phyloP scores from a whole-genome alignment of 768 basidiomycete species.

The Tulasnella sp. region DNA sequence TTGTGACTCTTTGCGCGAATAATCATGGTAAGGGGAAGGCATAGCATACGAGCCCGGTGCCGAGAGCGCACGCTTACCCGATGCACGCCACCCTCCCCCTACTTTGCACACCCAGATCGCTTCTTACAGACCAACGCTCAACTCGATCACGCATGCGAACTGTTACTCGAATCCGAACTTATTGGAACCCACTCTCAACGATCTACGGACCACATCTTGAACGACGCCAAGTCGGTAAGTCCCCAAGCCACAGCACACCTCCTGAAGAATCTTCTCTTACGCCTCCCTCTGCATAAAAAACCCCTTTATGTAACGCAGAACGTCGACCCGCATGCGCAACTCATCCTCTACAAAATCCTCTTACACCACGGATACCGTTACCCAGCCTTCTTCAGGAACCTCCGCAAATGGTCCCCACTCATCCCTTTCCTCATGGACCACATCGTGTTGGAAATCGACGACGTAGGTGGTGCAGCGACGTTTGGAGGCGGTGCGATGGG shows the following conservation, averaged over 20 bases:
- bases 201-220: conserved; percentile 72
- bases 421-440: conserved; percentile 80
- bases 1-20: conserved; percentile 66
- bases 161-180: conserved; percentile 75
- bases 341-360: conserved; percentile 72
- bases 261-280: conserved; percentile 11
- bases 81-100: background rate
- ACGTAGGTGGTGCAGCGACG: conserved; percentile 46
- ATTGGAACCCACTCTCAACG: conserved; percentile 87
- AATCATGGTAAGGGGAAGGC: conserved; percentile 64
- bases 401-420: conserved; percentile 75
- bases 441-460: conserved; percentile 73
- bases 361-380: conserved; percentile 65
- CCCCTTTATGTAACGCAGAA: conserved; percentile 40
- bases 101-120: conserved; percentile 46
- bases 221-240: conserved; percentile 60
- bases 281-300: conserved; percentile 8
- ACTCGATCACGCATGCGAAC: conserved; percentile 70
- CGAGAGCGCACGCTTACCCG: background rate
- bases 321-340: conserved; percentile 77
- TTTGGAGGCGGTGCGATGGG: conserved; percentile 33
- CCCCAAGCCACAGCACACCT: background rate
- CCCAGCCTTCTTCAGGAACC: conserved; percentile 62
- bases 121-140: conserved; percentile 80
- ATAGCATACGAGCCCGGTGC: conserved; percentile 17